These are phyloP conservation scores for Cercospora sp. DNA, from an alignment of 2,329 filamentous ascomycete species.

Conservation along the genomic window DNA sequence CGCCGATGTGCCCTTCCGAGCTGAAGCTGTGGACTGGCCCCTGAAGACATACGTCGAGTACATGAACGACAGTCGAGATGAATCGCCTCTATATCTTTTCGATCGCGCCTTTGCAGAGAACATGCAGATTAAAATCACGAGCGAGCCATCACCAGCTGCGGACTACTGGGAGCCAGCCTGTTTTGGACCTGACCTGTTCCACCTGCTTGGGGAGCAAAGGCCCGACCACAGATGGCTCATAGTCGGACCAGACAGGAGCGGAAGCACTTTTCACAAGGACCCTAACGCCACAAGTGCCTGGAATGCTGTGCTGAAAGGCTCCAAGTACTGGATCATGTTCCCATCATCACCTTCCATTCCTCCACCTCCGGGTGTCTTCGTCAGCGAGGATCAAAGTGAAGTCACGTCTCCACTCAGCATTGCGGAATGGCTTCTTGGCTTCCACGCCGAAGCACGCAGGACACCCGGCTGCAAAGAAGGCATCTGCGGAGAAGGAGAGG, in stretches of 20 bases:
- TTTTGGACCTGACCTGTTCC: conserved; percentile 84
- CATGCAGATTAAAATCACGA: conserved; percentile 65
- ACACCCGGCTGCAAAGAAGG: conserved; percentile 80
- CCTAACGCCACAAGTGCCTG: conserved; percentile 75
- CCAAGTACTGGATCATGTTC: conserved; percentile 99
- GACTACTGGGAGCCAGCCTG: conserved; percentile 78
- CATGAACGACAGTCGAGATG: conserved; percentile 68
- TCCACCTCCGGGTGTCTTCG: conserved; percentile 83
- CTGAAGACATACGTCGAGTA: conserved; percentile 79
- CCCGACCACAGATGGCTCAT: conserved; percentile 93
- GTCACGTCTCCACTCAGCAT: conserved; percentile 93
- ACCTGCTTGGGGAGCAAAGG: conserved; percentile 71
- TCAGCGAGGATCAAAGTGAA: conserved; percentile 85
- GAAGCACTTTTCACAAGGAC: conserved; percentile 87
- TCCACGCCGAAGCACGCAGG: conserved; percentile 77
- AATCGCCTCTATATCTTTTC: conserved; percentile 90
- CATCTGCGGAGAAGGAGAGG: conserved; percentile 79
- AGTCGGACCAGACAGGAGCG: conserved; percentile 80
- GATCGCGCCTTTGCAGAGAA: conserved; percentile 85
- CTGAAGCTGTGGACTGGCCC: conserved; percentile 92
- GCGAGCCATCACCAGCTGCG: conserved; percentile 46
- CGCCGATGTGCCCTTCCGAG: conserved; percentile 70
- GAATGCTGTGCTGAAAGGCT: conserved; percentile 88
- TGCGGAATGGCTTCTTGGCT: conserved; percentile 91
- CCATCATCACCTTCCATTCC: conserved; percentile 64